These are phyloP conservation scores for Neonectria neomacrospora DNA, from an alignment of 2,329 filamentous ascomycete species.

Conservation along the genomic window DNA sequence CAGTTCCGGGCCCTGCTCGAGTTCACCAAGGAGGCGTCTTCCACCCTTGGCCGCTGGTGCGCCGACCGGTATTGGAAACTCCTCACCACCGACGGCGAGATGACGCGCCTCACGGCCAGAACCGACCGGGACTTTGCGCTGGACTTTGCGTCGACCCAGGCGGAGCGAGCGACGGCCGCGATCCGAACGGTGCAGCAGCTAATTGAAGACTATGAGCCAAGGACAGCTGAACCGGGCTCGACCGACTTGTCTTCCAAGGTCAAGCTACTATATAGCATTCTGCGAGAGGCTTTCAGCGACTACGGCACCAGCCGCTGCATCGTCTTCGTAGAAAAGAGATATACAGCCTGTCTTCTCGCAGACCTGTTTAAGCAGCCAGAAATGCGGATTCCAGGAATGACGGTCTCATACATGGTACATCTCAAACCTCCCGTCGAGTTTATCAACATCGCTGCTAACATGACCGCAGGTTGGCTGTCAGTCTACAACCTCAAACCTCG, in stretches of 20 bases:
- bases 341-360: constrained; percentile 78
- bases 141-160: constrained; percentile 28
- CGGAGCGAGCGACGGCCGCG: constrained; percentile 62
- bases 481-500: constrained; percentile 57
- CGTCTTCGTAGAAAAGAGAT: constrained; percentile 84
- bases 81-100: constrained; percentile 71
- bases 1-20: constrained; percentile 67
- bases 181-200: constrained; percentile 69
- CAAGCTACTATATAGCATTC: constrained; percentile 66
- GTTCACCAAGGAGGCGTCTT: constrained; percentile 68
- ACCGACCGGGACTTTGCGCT: constrained; percentile 54
- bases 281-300: constrained; percentile 72
- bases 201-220: constrained; percentile 64
- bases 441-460: neutral
- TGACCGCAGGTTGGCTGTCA: constrained; percentile 46
- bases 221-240: constrained; percentile 43
- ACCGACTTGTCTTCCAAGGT: constrained; percentile 78
- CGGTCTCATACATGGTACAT: constrained; percentile 69
- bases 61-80: constrained; percentile 84
- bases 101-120: constrained; percentile 68
- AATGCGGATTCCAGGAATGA: constrained; percentile 68
- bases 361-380: constrained; percentile 70
- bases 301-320: constrained; percentile 72
- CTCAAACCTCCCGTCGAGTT: constrained; percentile 29
- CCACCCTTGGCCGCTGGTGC: constrained; percentile 83